Conservation (phyloP, 371 early-diverging fungal genomes). For the Batrachochytrium dendrobatidis region DNA sequence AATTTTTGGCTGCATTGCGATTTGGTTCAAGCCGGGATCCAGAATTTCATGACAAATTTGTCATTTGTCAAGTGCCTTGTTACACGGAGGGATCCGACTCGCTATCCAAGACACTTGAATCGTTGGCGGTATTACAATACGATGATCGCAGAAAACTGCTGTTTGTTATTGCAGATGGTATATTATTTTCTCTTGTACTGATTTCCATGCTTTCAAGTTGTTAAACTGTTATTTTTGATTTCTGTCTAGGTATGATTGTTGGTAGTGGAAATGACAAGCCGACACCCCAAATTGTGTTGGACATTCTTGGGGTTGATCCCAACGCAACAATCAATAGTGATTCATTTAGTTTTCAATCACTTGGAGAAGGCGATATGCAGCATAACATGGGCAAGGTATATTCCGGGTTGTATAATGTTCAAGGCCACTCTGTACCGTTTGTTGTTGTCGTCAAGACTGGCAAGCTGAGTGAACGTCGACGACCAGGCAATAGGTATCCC, state of each 20-base stretch:
- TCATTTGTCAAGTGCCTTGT: slow-evolving; percentile 88
- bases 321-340: slow-evolving; percentile 34
- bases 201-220: not conserved
- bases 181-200: not conserved
- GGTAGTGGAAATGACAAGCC: slow-evolving; percentile 86
- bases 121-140: slow-evolving; percentile 63
- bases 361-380: slow-evolving; percentile 67
- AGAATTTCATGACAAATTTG: slow-evolving; percentile 82
- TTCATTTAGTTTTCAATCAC: slow-evolving; percentile 50
- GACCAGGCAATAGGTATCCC: slow-evolving; percentile 92
- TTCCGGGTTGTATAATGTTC: slow-evolving; percentile 82
- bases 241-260: slow-evolving; percentile 63
- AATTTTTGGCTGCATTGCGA: slow-evolving; percentile 81
- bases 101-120: slow-evolving; percentile 30
- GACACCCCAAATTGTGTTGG: slow-evolving; percentile 82
- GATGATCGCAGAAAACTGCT: slow-evolving; percentile 90
- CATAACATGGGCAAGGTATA: slow-evolving; percentile 87
- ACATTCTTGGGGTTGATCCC: slow-evolving; percentile 76
- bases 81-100: slow-evolving; percentile 91
- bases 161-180: slow-evolving; percentile 37
- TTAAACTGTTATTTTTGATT: not conserved
- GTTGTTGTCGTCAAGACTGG: slow-evolving; percentile 81
- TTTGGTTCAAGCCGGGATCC: slow-evolving; percentile 65
- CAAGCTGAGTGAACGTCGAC: slow-evolving; percentile 54
- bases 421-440: slow-evolving; percentile 76